Conservation (phyloP, 148 eudicot genomes). For the Silene latifolia region DNA sequence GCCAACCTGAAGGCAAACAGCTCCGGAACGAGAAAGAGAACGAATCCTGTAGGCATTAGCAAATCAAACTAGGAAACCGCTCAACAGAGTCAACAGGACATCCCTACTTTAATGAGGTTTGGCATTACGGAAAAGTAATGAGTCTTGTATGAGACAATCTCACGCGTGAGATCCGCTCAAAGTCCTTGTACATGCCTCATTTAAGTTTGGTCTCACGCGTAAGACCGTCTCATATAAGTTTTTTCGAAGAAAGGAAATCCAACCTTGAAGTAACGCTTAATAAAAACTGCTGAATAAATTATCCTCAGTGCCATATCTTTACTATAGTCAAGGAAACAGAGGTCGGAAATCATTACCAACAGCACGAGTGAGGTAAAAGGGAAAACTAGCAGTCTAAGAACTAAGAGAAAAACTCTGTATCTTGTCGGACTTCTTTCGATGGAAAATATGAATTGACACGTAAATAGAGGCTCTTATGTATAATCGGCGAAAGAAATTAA, state of each 20-base stretch:
- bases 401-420: background rate
- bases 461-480: no score
- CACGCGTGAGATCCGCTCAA: background rate
- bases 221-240: background rate
- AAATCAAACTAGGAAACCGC: slow-evolving; percentile 1
- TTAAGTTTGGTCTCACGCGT: background rate
- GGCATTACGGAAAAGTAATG: background rate
- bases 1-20: slow-evolving; percentile 91
- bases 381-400: background rate
- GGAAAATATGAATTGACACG: slow-evolving; percentile 1
- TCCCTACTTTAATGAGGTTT: slow-evolving; percentile 1
- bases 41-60: slow-evolving; percentile 50
- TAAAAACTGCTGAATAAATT: slow-evolving; percentile 70
- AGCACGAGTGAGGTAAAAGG: background rate
- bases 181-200: background rate
- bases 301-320: slow-evolving; percentile 86
- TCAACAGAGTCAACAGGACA: background rate
- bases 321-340: slow-evolving; percentile 43
- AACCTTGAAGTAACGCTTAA: slow-evolving; percentile 84
- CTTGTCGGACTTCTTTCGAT: no score
- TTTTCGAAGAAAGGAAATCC: background rate
- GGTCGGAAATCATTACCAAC: background rate
- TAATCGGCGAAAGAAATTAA: no score
- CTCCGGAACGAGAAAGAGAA: slow-evolving; percentile 67
- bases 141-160: background rate